phyloP scores from a whole-genome alignment of 2,329 filamentous ascomycete genomes.

The Phyllosticta capitalensis region DNA sequence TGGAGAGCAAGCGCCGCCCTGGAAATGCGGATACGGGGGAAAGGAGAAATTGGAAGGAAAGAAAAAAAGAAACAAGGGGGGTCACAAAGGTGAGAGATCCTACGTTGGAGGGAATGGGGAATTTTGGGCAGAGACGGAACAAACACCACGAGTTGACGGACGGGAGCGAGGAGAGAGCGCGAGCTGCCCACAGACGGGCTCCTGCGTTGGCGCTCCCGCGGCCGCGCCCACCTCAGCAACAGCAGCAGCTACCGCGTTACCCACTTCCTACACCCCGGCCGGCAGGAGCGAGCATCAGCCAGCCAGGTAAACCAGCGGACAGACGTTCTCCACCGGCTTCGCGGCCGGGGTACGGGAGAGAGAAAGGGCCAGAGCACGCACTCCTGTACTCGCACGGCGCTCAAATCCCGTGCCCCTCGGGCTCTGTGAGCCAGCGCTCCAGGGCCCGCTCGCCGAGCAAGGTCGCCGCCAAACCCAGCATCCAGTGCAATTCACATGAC shows the following conservation, averaged over 20 bases:
- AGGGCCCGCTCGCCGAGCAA: background rate
- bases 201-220: background rate
- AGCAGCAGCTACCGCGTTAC: background rate
- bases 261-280: background rate
- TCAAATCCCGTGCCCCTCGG: conserved; percentile 11
- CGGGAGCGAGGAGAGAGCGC: background rate
- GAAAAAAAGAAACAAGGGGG: no score
- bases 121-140: background rate
- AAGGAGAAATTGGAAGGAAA: background rate
- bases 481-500: conserved; percentile 31
- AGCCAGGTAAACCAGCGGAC: background rate
- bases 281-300: background rate
- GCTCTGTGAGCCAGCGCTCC: conserved; percentile 2
- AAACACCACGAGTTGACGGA: background rate
- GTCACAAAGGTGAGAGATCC: no score
- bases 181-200: background rate
- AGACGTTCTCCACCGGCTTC: background rate
- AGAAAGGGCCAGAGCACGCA: background rate
- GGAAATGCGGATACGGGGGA: background rate
- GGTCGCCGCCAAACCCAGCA: conserved; percentile 23
- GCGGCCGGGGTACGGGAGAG: background rate
- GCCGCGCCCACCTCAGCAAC: background rate
- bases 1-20: background rate
- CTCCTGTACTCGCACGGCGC: conserved; percentile 7
- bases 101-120: no score